Conservation (phyloP, 2,329 filamentous ascomycete species). For the Bisporella sp. region DNA sequence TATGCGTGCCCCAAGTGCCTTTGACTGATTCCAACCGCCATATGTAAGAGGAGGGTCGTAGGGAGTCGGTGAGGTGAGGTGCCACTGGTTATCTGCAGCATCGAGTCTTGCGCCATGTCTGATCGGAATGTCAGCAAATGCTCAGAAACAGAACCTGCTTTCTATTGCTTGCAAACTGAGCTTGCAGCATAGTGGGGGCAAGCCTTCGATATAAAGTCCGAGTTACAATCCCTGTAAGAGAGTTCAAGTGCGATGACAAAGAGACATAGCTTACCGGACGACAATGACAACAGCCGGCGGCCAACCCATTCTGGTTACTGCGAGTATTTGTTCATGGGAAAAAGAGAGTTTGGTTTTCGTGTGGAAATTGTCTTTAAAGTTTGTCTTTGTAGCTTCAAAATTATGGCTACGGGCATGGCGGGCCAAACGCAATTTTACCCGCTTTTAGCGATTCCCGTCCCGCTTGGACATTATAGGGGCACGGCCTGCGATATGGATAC, state of each 20-base stretch:
- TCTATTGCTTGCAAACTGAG: not conserved
- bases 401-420: too few species aligned
- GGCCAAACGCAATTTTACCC: too few species aligned
- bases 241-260: too few species aligned
- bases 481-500: too few species aligned
- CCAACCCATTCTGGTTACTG: conserved; percentile 32
- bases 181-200: not conserved
- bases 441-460: too few species aligned
- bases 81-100: conserved; percentile 91
- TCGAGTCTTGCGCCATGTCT: conserved; percentile 92
- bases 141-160: too few species aligned
- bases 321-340: too few species aligned
- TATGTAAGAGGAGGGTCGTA: conserved; percentile 96
- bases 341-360: not conserved
- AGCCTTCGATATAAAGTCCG: too few species aligned
- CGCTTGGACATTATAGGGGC: too few species aligned
- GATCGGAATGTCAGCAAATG: not conserved
- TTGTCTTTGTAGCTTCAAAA: too few species aligned
- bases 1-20: conserved; percentile 75
- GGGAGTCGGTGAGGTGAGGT: conserved; percentile 83
- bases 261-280: conserved; percentile 34
- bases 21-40: conserved; percentile 84
- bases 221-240: too few species aligned
- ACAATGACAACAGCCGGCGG: conserved; percentile 44
- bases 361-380: too few species aligned